Conservation (phyloP, 768 basidiomycete genomes). For the Pleurotus eryngii region DNA sequence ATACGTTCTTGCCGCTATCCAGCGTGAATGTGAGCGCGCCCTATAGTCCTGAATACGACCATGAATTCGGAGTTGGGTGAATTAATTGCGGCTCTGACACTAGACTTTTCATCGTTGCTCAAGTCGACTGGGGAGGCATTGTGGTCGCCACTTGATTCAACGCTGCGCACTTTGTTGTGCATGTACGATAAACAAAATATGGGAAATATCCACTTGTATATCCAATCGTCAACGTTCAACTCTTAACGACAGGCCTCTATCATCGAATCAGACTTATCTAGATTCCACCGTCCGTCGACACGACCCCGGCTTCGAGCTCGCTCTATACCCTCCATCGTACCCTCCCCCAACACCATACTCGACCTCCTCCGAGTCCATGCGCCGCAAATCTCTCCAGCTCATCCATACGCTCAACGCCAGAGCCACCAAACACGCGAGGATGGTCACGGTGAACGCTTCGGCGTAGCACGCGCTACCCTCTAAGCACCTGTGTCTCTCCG, state of each 20-base stretch:
- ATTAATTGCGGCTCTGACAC: too few relatives aligned
- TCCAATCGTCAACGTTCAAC: not conserved
- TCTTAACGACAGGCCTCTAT: too few relatives aligned
- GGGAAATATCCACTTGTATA: too few relatives aligned
- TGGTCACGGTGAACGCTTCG: conserved; percentile 51
- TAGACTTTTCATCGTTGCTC: too few relatives aligned
- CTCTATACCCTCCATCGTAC: not conserved
- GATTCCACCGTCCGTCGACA: not conserved
- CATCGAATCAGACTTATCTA: not conserved
- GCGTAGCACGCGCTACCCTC: conserved; percentile 60
- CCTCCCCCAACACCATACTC: not conserved
- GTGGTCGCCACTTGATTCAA: too few relatives aligned
- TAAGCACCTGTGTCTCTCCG: conserved; percentile 44
- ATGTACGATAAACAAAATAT: too few relatives aligned
- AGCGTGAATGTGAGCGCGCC: conserved; percentile 76
- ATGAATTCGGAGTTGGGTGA: conserved; percentile 70
- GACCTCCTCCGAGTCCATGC: not conserved
- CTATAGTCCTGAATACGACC: conserved; percentile 86
- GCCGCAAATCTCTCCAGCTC: conserved; percentile 41
- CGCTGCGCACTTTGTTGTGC: too few relatives aligned
- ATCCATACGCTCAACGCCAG: conserved; percentile 49
- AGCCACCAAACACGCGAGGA: conserved; percentile 41
- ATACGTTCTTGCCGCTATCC: conserved; percentile 53
- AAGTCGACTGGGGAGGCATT: too few relatives aligned
- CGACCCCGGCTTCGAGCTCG: not conserved